Base-by-base conservation (phyloP, 305 asterid genomes). In the Fraxinus nigra region DNA sequence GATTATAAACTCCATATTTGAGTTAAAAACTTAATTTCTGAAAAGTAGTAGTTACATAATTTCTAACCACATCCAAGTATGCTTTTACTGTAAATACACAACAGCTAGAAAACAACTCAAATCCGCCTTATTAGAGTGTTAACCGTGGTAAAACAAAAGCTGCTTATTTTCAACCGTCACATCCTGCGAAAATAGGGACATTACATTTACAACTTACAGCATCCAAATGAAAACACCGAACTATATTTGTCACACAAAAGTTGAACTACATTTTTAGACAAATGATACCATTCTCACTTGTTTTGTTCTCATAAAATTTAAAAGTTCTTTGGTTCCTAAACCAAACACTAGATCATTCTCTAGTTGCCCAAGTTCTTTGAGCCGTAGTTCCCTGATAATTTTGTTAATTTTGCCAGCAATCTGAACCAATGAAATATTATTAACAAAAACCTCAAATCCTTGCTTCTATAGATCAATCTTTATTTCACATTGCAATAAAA, bases 341-440 rank as follows among this genome's bases (percentile, higher is more conserved):
- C 98, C 99, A 81, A 97, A 97, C 79, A 94, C 99, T 87, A 97
- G 95, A 86, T 93, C 97, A 85, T 97, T 98, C 90, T 97, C 97
- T 79, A 97, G 87, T 82, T 97, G 91, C 76, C 99, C 98, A 85
- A 97, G 90, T 83, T 95, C 99, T 90, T 90, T 95, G 70, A 97
- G 94, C 79, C 93, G 93, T 76, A 85, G 85, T 81, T 97, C 99
- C 89, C 88, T 86, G 76, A 97, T 97, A 82, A 89, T 91, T 87
- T 80, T 92, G 90, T 93, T 93, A 76, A 97, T 88, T 87, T 91
- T 94, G 76, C 94, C 97, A 9, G 99, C 99, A 86, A 94, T 93
- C 98, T 93, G 89, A 77, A 72, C 63, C 14, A 22, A 11, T 22
- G 70, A 61, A 61, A 73, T 56, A 85, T 35, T 72, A 85, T 46